Evolutionary conservation across 192 early-diverging fungal genomes (phyloP).

Genomic region (Nowakowskiella sp.): DNA sequence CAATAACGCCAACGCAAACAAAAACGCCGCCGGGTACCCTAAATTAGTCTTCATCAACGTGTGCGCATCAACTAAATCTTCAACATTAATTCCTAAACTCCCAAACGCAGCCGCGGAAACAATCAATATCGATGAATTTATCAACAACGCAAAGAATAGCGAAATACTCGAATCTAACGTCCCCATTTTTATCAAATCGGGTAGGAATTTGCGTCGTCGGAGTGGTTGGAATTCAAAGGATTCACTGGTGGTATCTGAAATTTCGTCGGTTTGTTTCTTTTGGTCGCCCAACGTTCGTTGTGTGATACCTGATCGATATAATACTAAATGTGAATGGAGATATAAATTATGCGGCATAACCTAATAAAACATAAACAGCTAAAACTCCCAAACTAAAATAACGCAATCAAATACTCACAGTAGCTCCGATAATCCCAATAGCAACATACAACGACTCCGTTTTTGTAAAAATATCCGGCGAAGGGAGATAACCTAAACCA

Average conservation of each 20-base stretch:
- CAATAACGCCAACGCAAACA: conserved; percentile 72
- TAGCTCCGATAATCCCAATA: conserved; percentile 79
- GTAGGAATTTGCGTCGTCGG: conserved; percentile 21
- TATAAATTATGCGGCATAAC: conserved; percentile 86
- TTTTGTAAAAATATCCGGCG: conserved; percentile 46
- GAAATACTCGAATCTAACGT: conserved; percentile 60
- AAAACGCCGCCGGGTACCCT: conserved; percentile 49
- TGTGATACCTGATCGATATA: conserved; percentile 39
- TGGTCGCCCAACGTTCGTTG: conserved; percentile 16
- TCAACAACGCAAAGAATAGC: conserved; percentile 61
- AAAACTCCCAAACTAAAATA: background rate
- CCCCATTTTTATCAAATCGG: conserved; percentile 41
- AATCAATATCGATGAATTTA: conserved; percentile 73
- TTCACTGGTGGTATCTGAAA: background rate
- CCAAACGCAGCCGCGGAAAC: conserved; percentile 68
- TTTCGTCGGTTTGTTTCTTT: conserved; percentile 9
- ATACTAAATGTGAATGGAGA: conserved; percentile 68
- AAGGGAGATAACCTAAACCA: conserved; percentile 55
- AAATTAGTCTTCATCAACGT: conserved; percentile 47
- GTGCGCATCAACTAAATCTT: conserved; percentile 62
- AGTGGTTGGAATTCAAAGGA: conserved; percentile 2
- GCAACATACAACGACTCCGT: conserved; percentile 54
- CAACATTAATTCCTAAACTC: conserved; percentile 37
- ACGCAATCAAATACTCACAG: conserved; percentile 28
- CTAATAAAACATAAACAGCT: conserved; percentile 13